Conservation (phyloP, 768 basidiomycete genomes). For the Naematelia aurantialba region DNA sequence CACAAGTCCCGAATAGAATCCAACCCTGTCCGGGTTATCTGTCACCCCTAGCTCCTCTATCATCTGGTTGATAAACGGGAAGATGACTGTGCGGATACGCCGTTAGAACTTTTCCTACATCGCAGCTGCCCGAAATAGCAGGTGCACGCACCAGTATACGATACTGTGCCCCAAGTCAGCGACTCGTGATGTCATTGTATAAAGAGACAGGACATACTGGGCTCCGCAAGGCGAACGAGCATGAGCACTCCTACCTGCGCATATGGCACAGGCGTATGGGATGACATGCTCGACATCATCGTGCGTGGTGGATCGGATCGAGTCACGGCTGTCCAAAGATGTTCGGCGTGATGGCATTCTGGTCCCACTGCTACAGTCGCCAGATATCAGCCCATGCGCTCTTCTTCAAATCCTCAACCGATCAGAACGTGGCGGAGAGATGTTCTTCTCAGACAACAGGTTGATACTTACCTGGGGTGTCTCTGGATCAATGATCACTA, state of each 20-base stretch:
- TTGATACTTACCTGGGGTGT: neutral
- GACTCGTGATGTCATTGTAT: neutral
- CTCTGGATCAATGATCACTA: no score
- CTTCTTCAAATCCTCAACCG: neutral
- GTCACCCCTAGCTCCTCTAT: constrained; percentile 41
- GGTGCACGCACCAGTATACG: constrained; percentile 39
- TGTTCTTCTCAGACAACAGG: neutral
- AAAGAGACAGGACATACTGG: constrained; percentile 33
- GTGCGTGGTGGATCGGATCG: neutral
- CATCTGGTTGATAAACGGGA: constrained; percentile 52
- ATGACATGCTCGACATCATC: neutral
- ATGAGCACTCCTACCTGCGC: constrained; percentile 44
- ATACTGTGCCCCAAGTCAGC: constrained; percentile 25
- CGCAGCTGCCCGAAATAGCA: neutral
- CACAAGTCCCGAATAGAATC: constrained; percentile 51
- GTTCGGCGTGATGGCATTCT: neutral
- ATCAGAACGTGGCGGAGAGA: neutral
- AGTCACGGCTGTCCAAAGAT: neutral
- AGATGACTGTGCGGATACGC: constrained; percentile 37
- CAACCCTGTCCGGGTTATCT: constrained; percentile 43
- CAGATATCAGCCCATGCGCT: no score
- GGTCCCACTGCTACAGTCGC: neutral
- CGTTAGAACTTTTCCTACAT: neutral
- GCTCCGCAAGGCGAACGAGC: constrained; percentile 45
- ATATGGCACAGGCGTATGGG: constrained; percentile 11